These are phyloP conservation scores for Coemansia sp. DNA, from an alignment of 192 early-diverging fungal genomes.

Conservation along the genomic window DNA sequence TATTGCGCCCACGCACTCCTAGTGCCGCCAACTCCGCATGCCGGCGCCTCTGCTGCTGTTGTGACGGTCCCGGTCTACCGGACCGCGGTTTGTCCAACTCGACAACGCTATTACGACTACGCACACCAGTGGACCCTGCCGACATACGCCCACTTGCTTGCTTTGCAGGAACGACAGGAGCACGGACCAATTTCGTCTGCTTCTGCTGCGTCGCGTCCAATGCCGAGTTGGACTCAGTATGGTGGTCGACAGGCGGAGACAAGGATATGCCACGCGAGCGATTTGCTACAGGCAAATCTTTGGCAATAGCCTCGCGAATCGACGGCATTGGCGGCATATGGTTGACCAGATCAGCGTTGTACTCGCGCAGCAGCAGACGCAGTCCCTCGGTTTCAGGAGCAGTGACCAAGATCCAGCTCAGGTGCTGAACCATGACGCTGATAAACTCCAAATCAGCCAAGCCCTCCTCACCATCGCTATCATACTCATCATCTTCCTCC, in stretches of 20 bases:
- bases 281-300: not conserved
- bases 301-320: slow-evolving; percentile 11
- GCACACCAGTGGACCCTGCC: not conserved
- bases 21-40: not conserved
- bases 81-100: not conserved
- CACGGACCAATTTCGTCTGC: slow-evolving; percentile 4
- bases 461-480: not conserved
- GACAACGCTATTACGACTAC: not conserved
- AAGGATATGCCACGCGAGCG: not conserved
- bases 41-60: not conserved
- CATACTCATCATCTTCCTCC: not conserved
- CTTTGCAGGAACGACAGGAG: not conserved
- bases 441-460: slow-evolving; percentile 76
- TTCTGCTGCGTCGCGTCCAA: not conserved
- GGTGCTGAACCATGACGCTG: slow-evolving; percentile 95
- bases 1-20: slow-evolving; percentile 7
- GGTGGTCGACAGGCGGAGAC: not conserved
- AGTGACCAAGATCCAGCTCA: slow-evolving; percentile 96
- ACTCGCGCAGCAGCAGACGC: slow-evolving; percentile 78
- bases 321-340: slow-evolving; percentile 17
- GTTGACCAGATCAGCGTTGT: slow-evolving; percentile 60
- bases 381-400: slow-evolving; percentile 87
- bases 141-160: not conserved
- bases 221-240: not conserved
- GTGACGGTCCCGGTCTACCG: not conserved